Base-by-base conservation (phyloP, 371 early-diverging fungal genomes). In the Mortierella sp. region DNA sequence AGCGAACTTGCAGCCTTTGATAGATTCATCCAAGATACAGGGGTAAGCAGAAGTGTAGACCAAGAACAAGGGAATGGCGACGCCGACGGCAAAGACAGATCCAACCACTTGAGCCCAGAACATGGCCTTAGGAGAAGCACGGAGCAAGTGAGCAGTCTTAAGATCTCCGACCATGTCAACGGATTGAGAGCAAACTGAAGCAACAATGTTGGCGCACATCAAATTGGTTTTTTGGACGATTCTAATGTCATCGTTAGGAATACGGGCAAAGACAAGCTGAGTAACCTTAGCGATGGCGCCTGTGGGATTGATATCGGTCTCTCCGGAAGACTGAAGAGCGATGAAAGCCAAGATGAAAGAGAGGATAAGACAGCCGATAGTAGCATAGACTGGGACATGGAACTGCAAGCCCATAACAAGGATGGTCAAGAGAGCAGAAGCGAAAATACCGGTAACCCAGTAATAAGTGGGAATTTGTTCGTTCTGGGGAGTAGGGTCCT, bases 321-420 rank as follows among this genome's bases (percentile, higher is more conserved):
- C 84, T 26, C 90, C 93, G 66, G 90, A 70, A n/a, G 92, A 87
- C 80, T 92, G 93, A 47, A 91, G 79, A 73, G 90, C 93, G 32
- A 93, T 89, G 70, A 93, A 93, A 52, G 94, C 86, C 40, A 94
- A 76, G 61, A 92, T 39, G 79, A 94, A 93, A 47, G 88, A 92
- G 35, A 93, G 68, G 47, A 92, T 68, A 55, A 93, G 77, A 62
- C 93, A 88, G 32, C 93, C 74, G 47, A 93, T 86, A 32, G 84
- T 86, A 59, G 87, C 88, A 54, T 89, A 88, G 24, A 88, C 85
- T 5, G 87, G 87, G 85, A 90, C 87, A 2, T 86, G 75, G 72
- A 93, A 90, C 79, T 83, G 85, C 62, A 87, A 83, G 32, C 85
- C 84, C 86, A 89, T 87, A 37, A 91, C 88, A 20, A 90, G 83